Evolutionary conservation across 2,329 filamentous ascomycete genomes (phyloP).

Genomic region (Rhynchosporium graminicola): DNA sequence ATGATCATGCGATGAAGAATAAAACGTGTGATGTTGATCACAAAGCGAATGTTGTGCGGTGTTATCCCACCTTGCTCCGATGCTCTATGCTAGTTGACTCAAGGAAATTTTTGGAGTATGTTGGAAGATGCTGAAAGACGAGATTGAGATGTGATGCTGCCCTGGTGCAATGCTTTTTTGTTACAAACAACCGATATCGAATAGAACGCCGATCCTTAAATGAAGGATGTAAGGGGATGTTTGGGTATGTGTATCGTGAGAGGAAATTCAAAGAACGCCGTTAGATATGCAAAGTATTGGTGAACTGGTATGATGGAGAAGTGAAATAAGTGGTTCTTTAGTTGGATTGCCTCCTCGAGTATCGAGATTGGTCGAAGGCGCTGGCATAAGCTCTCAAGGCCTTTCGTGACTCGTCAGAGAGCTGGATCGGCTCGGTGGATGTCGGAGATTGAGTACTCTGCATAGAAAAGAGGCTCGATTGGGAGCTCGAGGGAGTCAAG

Average conservation of each 20-base stretch:
- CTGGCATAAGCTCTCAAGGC: constrained; percentile 85
- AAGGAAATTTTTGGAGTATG: constrained; percentile 31
- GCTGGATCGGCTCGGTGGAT: constrained; percentile 52
- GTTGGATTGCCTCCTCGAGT: constrained; percentile 39
- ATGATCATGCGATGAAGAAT: constrained; percentile 12
- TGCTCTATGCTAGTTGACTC: constrained; percentile 31
- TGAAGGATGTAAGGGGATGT: constrained; percentile 33
- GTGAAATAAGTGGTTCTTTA: constrained; percentile 26
- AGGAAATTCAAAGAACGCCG: constrained; percentile 32
- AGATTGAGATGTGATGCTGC: constrained; percentile 33
- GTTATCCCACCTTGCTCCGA: constrained; percentile 19
- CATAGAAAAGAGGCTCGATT: constrained; percentile 81
- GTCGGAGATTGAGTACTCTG: constrained; percentile 60
- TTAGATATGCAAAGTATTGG: constrained; percentile 28
- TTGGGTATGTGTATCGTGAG: constrained; percentile 37
- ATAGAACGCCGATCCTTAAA: constrained; percentile 35
- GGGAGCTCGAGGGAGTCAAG: constrained; percentile 73
- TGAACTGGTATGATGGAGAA: constrained; percentile 19
- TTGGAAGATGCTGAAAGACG: constrained; percentile 23
- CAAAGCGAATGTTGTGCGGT: constrained; percentile 24
- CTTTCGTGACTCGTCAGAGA: constrained; percentile 75
- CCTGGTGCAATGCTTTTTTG: constrained; percentile 37
- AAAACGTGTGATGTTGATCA: constrained; percentile 17
- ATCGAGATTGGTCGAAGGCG: constrained; percentile 72
- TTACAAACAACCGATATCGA: constrained; percentile 34